Evolutionary conservation across 768 basidiomycete species (phyloP).

Genomic region (Phylloporus sp.): DNA sequence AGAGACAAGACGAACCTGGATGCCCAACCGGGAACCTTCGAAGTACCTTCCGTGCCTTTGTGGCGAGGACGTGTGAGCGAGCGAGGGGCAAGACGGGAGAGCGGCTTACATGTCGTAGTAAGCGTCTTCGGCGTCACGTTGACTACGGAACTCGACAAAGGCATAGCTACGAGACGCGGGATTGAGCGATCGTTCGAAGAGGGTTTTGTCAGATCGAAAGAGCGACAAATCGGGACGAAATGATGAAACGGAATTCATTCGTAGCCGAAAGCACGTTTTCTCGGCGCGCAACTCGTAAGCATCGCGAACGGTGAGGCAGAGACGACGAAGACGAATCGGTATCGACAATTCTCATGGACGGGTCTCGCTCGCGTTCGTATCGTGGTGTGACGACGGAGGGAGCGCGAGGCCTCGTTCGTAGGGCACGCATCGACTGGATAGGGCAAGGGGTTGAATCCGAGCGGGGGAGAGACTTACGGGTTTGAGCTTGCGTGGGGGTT

Average conservation of each 20-base stretch:
- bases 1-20: slow-evolving; percentile 47
- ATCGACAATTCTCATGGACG: slow-evolving; percentile 23
- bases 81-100: background rate
- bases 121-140: slow-evolving; percentile 76
- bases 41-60: slow-evolving; percentile 71
- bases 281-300: slow-evolving; percentile 23
- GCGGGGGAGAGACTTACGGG: slow-evolving; percentile 59
- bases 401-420: slow-evolving; percentile 26
- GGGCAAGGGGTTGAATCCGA: slow-evolving; percentile 30
- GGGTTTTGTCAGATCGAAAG: slow-evolving; percentile 34
- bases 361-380: slow-evolving; percentile 30
- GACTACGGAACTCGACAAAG: slow-evolving; percentile 78
- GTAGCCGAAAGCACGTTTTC: slow-evolving; percentile 28
- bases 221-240: slow-evolving; percentile 30
- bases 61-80: slow-evolving; percentile 8
- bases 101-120: slow-evolving; percentile 73
- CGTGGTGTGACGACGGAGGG: slow-evolving; percentile 21
- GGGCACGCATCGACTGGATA: slow-evolving; percentile 37
- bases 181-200: slow-evolving; percentile 53
- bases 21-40: slow-evolving; percentile 68
- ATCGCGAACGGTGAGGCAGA: slow-evolving; percentile 21
- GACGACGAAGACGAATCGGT: slow-evolving; percentile 29
- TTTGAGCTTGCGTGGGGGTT: slow-evolving; percentile 69
- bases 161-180: slow-evolving; percentile 66
- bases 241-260: slow-evolving; percentile 21